Percentiles rank a stretch among this genome's conserved stretches.
phyloP scores from a whole-genome alignment of 1,139 yeast genomes.

The Yamadazyma pseudoaaseri region DNA sequence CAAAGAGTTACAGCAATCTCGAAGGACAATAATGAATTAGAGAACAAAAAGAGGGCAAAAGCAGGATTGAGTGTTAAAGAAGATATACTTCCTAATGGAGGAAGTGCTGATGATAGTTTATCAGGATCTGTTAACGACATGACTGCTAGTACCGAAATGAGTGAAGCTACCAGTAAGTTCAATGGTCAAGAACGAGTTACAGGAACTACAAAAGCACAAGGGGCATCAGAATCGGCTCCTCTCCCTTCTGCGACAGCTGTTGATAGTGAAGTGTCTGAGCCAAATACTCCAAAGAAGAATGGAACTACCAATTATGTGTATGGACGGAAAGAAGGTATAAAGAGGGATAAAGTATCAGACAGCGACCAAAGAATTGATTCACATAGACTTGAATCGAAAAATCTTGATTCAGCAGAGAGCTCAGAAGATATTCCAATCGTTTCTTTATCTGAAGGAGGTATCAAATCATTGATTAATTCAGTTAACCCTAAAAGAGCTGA shows the following conservation, averaged over 20 bases:
- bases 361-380: background rate
- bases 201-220: background rate
- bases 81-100: background rate
- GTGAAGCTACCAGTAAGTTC: background rate
- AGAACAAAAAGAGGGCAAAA: slow-evolving; percentile 28
- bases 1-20: slow-evolving; percentile 58
- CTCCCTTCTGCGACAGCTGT: no score
- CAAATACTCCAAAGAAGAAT: background rate
- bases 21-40: slow-evolving; percentile 31
- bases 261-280: background rate
- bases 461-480: slow-evolving; percentile 41
- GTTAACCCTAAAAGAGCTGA: slow-evolving; percentile 31
- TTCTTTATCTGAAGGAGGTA: slow-evolving; percentile 44
- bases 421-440: slow-evolving; percentile 46
- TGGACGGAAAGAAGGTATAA: background rate
- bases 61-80: slow-evolving; percentile 30
- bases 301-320: background rate
- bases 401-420: slow-evolving; percentile 9
- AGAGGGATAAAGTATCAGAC: background rate
- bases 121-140: background rate
- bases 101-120: background rate
- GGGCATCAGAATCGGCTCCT: background rate
- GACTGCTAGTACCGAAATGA: background rate
- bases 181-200: background rate
- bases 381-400: background rate